Conservation (phyloP, 345 rosid species). For the Iberis pinnata region DNA sequence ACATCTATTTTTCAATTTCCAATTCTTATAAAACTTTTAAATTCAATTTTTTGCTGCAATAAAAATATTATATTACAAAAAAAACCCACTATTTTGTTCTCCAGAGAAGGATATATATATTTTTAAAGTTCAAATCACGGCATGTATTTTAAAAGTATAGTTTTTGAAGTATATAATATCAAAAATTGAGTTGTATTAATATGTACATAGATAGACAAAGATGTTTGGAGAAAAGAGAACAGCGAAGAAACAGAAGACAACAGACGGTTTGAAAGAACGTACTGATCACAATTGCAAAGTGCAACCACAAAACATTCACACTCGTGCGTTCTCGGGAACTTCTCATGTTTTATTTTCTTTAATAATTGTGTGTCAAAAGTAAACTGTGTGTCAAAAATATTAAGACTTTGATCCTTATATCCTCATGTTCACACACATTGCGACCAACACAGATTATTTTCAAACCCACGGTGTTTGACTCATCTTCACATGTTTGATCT, state of each 20-base stretch:
- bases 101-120: too few relatives aligned
- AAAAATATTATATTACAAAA: too few relatives aligned
- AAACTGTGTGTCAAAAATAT: conserved; percentile 2
- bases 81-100: too few relatives aligned
- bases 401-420: conserved; percentile 8
- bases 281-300: conserved; percentile 28
- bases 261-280: conserved; percentile 24
- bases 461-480: conserved; percentile 27
- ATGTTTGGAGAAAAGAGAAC: conserved; percentile 31
- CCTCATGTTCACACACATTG: too few relatives aligned
- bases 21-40: too few relatives aligned
- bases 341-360: conserved; percentile 21
- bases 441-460: conserved; percentile 16
- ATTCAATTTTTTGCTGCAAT: too few relatives aligned
- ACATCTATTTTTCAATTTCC: too few relatives aligned
- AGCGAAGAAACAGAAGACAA: conserved; percentile 27
- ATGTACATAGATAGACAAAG: conserved; percentile 28
- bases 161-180: too few relatives aligned
- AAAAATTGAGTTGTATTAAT: too few relatives aligned
- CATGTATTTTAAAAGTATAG: too few relatives aligned
- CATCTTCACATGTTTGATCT: conserved; percentile 4
- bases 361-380: conserved; percentile 1
- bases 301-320: conserved; percentile 31
- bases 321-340: conserved; percentile 27
- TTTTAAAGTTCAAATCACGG: too few relatives aligned